phyloP scores from a whole-genome alignment of 2,329 filamentous ascomycete genomes.

The Uncinocarpus reesii region DNA sequence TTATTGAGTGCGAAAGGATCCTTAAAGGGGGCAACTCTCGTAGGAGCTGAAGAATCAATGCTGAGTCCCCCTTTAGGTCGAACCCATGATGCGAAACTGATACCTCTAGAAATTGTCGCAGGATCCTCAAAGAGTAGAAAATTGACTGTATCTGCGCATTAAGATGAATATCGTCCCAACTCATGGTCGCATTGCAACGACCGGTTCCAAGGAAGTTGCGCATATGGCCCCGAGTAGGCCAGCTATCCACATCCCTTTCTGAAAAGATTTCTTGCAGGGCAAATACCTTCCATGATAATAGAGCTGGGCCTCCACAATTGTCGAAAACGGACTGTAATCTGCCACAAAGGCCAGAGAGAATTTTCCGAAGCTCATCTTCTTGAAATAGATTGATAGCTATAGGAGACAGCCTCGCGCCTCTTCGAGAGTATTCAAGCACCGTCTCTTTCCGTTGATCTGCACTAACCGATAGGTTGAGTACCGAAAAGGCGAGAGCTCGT shows the following conservation, averaged over 20 bases:
- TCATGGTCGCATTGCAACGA: conserved; percentile 26
- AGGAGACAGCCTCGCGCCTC: conserved; percentile 28
- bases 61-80: background rate
- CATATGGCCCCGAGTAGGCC: conserved; percentile 19
- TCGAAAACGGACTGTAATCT: conserved; percentile 19
- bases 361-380: conserved; percentile 17
- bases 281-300: conserved; percentile 28
- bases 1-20: conserved; percentile 9
- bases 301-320: conserved; percentile 13
- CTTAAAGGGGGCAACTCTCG: conserved; percentile 19
- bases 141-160: conserved; percentile 50
- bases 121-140: conserved; percentile 53
- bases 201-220: conserved; percentile 25
- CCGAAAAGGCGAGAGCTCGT: conserved; percentile 47
- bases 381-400: conserved; percentile 22
- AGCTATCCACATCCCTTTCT: conserved; percentile 11
- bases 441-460: conserved; percentile 16
- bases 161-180: conserved; percentile 54
- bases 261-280: conserved; percentile 27
- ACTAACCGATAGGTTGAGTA: conserved; percentile 36
- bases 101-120: conserved; percentile 41
- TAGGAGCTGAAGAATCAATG: conserved; percentile 14
- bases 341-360: conserved; percentile 19
- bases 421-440: conserved; percentile 30
- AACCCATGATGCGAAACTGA: conserved; percentile 22